These are phyloP conservation scores for Trichoderma harzianum DNA, from an alignment of 2,329 filamentous ascomycete species.

Conservation along the genomic window DNA sequence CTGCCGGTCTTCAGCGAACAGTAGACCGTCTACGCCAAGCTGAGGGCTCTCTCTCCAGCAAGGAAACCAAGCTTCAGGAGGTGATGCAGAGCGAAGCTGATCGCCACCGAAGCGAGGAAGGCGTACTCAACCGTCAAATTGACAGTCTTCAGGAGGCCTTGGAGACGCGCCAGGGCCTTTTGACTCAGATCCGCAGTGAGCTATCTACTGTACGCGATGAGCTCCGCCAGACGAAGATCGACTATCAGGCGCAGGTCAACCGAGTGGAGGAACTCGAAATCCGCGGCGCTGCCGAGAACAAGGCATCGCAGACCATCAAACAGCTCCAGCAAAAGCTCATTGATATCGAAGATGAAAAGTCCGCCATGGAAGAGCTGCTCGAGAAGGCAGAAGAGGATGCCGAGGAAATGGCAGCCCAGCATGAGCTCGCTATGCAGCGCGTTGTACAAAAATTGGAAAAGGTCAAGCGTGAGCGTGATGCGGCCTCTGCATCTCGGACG, in stretches of 20 bases:
- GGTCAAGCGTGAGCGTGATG: constrained; percentile 46
- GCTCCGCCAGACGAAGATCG: constrained; percentile 63
- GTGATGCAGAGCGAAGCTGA: constrained; percentile 68
- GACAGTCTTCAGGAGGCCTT: constrained; percentile 70
- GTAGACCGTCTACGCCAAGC: constrained; percentile 67
- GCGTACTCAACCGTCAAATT: constrained; percentile 67
- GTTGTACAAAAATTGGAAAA: constrained; percentile 50
- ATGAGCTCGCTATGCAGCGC: constrained; percentile 42
- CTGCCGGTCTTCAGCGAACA: constrained; percentile 63
- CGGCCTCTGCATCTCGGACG: constrained; percentile 31
- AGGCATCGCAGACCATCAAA: constrained; percentile 38
- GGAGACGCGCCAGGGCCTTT: constrained; percentile 59
- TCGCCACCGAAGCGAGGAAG: constrained; percentile 69
- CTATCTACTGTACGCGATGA: constrained; percentile 65
- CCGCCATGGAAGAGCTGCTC: constrained; percentile 53
- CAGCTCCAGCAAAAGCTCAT: constrained; percentile 54
- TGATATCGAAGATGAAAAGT: constrained; percentile 49
- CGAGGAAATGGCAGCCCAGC: constrained; percentile 44
- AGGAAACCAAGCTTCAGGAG: constrained; percentile 65
- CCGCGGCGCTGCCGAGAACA: constrained; percentile 47
- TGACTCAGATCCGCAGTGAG: constrained; percentile 65
- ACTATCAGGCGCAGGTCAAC: constrained; percentile 59
- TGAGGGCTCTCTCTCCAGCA: constrained; percentile 64
- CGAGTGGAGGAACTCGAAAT: constrained; percentile 72
- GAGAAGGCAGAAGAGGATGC: constrained; percentile 51